Evolutionary conservation across 495 filamentous ascomycete species (phyloP), one percentile per base, ranked within the genome.

Genomic region (Filosporella fistucella): DNA sequence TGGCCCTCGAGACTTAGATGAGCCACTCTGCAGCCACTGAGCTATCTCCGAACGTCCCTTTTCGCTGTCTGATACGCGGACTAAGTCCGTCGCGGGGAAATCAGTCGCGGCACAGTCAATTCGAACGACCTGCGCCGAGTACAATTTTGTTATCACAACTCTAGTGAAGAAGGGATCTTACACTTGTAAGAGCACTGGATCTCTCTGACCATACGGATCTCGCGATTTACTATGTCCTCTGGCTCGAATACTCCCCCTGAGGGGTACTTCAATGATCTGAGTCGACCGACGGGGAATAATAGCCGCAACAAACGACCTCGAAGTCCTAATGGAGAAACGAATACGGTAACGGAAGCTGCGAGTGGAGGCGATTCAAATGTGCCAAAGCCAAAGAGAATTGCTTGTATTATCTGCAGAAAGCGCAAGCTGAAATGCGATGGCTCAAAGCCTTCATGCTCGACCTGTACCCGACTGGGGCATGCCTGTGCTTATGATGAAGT

Each of bases 401-500:
- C 93, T n/a, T 99, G 93, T 64, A 86, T 96, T 45, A 81, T 99
- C 36, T 99, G 93, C 60, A 77, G 93, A 56, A 93, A 91, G 63
- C 78, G 93, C 58, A 98, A 98, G 62, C 70, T 98, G 41, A 85
- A 86, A 54, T 89, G 86, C 62, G 83, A 89, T 56, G 84, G 85
- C 45, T 62, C 69, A 34, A 81, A 84, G 51, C 93, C 93, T 11
- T 93, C 86, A 58, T 99, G 93, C 64, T 89, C 85, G 58, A 99
- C 91, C 18, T 99, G 93, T 64, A 81, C 86, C 13, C 75, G 93
- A 41, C 68, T 99, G 44, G 83, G 87, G 29, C 93, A 99, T 68
- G 82, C 82, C 45, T 99, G 93, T 71, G 80, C 87, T 11, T 99
- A 96, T 60, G 93, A 97, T 68, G 93, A 99, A 68, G 84, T 91